These are phyloP conservation scores for Talaromyces pinophilus DNA, from an alignment of 2,329 filamentous ascomycete genomes.

Conservation along the genomic window DNA sequence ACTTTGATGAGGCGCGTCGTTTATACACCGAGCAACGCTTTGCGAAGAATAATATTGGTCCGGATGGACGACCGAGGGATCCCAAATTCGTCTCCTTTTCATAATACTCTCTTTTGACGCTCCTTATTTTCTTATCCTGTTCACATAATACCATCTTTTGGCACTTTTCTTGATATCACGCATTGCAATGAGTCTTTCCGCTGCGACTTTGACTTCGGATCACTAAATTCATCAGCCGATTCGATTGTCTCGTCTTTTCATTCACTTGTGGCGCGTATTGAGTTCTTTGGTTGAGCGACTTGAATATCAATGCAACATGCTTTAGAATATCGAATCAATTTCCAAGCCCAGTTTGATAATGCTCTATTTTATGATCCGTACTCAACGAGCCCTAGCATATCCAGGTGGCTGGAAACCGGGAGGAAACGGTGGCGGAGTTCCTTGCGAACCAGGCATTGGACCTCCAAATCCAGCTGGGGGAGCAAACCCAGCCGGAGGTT, in stretches of 20 bases:
- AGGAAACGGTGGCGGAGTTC: constrained; percentile 40
- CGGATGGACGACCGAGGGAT: constrained; percentile 84
- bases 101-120: constrained; percentile 39
- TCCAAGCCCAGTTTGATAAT: not conserved
- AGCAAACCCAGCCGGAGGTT: constrained; percentile 52
- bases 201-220: not conserved
- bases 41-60: constrained; percentile 80
- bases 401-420: constrained; percentile 47
- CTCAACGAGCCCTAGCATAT: constrained; percentile 42
- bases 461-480: constrained; percentile 53
- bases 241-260: constrained; percentile 14
- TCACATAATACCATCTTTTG: constrained; percentile 3
- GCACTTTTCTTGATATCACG: constrained; percentile 9
- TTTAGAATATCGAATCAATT: not conserved
- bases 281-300: constrained; percentile 16
- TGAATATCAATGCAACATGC: constrained; percentile 18
- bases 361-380: not conserved
- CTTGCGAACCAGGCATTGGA: constrained; percentile 30
- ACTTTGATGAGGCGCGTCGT: constrained; percentile 87
- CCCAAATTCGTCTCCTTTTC: constrained; percentile 96
- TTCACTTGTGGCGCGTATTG: constrained; percentile 3
- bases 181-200: not conserved
- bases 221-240: not conserved
- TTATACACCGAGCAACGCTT: constrained; percentile 85
- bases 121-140: not conserved